phyloP scores from a whole-genome alignment of 768 basidiomycete genomes.

The Roridomyces roridus region DNA sequence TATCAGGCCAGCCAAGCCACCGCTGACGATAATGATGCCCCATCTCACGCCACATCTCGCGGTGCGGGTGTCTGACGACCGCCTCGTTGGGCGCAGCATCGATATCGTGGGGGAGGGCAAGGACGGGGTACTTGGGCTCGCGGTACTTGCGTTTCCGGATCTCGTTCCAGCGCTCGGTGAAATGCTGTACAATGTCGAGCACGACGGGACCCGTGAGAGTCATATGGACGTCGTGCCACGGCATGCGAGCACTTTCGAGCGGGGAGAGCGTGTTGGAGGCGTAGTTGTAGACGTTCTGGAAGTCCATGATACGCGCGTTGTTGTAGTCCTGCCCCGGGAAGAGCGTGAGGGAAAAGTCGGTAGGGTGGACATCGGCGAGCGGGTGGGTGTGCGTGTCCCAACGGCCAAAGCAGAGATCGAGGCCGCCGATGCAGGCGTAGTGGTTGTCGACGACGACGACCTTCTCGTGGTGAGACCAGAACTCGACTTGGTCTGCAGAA shows the following conservation, averaged over 20 bases:
- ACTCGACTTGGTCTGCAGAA: conserved; percentile 71
- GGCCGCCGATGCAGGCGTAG: conserved; percentile 86
- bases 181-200: conserved; percentile 92
- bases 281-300: conserved; percentile 82
- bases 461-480: conserved; percentile 96
- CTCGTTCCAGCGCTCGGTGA: conserved; percentile 91
- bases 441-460: conserved; percentile 90
- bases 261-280: conserved; percentile 73
- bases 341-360: conserved; percentile 78
- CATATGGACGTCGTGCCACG: conserved; percentile 98
- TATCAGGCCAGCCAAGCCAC: conserved; percentile 55
- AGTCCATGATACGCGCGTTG: conserved; percentile 86
- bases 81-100: conserved; percentile 68
- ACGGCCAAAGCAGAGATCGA: conserved; percentile 95
- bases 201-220: conserved; percentile 82
- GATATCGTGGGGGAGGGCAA: conserved; percentile 81
- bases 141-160: conserved; percentile 77
- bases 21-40: conserved; percentile 69
- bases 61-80: conserved; percentile 75
- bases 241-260: conserved; percentile 79
- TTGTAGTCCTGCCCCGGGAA: conserved; percentile 97
- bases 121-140: conserved; percentile 48
- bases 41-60: conserved; percentile 60
- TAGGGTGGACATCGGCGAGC: conserved; percentile 91
- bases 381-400: conserved; percentile 96